phyloP scores from a whole-genome alignment of 1,284 basidiomycete genomes.

The Erythrobasidium hasegawianum region DNA sequence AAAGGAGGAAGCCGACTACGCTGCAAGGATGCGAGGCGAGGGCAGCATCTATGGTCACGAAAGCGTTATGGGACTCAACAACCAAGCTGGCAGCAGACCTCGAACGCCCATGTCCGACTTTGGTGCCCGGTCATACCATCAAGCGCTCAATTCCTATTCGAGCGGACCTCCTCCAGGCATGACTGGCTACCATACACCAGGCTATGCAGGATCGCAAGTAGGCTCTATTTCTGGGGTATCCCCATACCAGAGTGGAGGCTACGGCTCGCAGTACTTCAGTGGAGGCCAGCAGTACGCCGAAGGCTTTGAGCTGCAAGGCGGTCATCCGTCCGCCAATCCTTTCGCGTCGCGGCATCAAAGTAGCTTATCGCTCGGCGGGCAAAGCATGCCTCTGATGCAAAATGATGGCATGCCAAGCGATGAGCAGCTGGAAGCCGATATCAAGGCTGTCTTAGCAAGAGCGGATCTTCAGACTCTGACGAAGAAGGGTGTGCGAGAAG shows the following conservation, averaged over 20 bases:
- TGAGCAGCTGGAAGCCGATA: slow-evolving; percentile 48
- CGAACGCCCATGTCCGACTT: slow-evolving; percentile 30
- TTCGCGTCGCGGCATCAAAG: slow-evolving; percentile 12
- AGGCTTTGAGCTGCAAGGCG: slow-evolving; percentile 29
- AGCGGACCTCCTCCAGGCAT: slow-evolving; percentile 5
- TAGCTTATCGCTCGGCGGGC: slow-evolving; percentile 9
- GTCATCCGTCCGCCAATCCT: slow-evolving; percentile 9
- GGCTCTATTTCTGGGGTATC: slow-evolving; percentile 21
- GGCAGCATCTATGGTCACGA: slow-evolving; percentile 35
- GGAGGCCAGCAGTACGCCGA: slow-evolving; percentile 4
- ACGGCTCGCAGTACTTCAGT: neutral
- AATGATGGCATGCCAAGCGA: slow-evolving; percentile 18
- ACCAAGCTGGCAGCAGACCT: slow-evolving; percentile 6
- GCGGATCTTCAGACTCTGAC: slow-evolving; percentile 84
- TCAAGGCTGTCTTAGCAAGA: slow-evolving; percentile 64
- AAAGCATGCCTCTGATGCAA: slow-evolving; percentile 13
- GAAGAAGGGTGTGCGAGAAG: slow-evolving; percentile 77
- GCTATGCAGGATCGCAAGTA: slow-evolving; percentile 27
- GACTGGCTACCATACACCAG: slow-evolving; percentile 23
- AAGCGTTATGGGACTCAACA: slow-evolving; percentile 19
- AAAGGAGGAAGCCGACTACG: slow-evolving; percentile 4
- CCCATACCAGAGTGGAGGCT: slow-evolving; percentile 9
- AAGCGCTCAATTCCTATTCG: slow-evolving; percentile 29
- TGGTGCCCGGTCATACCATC: slow-evolving; percentile 29
- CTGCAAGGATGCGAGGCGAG: slow-evolving; percentile 36